Conservation (phyloP, 148 eudicot genomes). For the Spergularia marina region DNA sequence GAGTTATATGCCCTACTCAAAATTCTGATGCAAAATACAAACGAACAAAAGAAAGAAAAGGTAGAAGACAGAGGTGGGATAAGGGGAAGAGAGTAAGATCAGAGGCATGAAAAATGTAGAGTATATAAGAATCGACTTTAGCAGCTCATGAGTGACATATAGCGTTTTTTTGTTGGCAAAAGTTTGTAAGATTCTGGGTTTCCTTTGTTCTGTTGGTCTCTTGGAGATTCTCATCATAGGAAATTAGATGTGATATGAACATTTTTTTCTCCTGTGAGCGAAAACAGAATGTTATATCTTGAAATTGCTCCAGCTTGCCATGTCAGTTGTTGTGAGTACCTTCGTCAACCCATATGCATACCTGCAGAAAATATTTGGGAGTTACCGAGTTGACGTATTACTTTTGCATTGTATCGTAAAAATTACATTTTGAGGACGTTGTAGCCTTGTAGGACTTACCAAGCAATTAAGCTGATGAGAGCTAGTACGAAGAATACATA, state of each 20-base stretch:
- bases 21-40: no score
- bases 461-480: constrained; percentile 23
- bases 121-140: no score
- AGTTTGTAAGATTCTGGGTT: no score
- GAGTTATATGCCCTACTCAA: no score
- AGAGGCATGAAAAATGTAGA: no score
- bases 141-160: no score
- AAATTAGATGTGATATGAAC: background rate
- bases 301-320: background rate
- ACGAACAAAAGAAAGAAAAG: no score
- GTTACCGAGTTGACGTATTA: background rate
- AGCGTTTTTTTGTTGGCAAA: no score
- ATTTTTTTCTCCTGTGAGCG: background rate
- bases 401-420: background rate
- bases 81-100: no score
- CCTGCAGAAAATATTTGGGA: constrained; percentile 13
- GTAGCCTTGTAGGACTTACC: constrained; percentile 25
- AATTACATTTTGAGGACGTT: background rate
- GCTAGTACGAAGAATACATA: constrained; percentile 31
- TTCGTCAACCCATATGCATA: constrained; percentile 22
- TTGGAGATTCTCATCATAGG: background rate
- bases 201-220: background rate
- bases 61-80: no score
- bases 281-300: background rate
- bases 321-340: background rate